Base-by-base conservation (phyloP, 2,329 filamentous ascomycete species). In the Ceratocystis ficicola region DNA sequence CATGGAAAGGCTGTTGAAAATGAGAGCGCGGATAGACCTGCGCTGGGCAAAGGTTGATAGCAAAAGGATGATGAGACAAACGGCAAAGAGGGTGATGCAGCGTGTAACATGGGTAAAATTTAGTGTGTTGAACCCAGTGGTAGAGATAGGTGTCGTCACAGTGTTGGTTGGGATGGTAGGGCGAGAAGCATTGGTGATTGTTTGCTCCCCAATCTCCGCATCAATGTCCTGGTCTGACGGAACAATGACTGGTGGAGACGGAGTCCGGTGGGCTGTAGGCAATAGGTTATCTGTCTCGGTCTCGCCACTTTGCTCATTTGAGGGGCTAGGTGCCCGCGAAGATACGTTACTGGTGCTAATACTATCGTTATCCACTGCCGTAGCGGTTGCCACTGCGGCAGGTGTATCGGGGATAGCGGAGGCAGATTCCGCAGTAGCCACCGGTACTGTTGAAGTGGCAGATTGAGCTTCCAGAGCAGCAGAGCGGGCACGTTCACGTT, bases 1-100 rank as follows among this genome's bases (percentile, higher is more conserved):
- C 71, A 93, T 84, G 1, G 83, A 81, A 25, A 95, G 77, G 2
- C 80, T 69, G 72, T 92, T 83, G 71, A 83, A 77, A 73, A 86
- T 86, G 63, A 77, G 72, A 28, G 79, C 76, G 44, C 85, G 83
- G 52, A 82, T 72, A 6, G 75, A 73, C 1, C 81, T 77, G 63
- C 83, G 81, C 84, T 85, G 87, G 1, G 83, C 82, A 20, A 79
- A 77, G 5, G 85, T 84, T 12, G 82, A 82, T 44, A 86, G 77
- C 59, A 80, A 80, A 28, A 87, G 72, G 70, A 87, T 83, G 65
- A 84, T 77, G 64, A 86, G 73, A 62, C 79, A 75, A 6, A 83
- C 77, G 25, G 83, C 80, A 44, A 79, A 70, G 69, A 87, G 75
- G 64, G 86, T 75, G 71, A 85, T 81, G 50, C 82, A 80, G 17